Percentiles rank a stretch among this genome's conserved stretches.
Conservation (phyloP, 1,139 yeast genomes). For the Candida buenavistaensis region DNA sequence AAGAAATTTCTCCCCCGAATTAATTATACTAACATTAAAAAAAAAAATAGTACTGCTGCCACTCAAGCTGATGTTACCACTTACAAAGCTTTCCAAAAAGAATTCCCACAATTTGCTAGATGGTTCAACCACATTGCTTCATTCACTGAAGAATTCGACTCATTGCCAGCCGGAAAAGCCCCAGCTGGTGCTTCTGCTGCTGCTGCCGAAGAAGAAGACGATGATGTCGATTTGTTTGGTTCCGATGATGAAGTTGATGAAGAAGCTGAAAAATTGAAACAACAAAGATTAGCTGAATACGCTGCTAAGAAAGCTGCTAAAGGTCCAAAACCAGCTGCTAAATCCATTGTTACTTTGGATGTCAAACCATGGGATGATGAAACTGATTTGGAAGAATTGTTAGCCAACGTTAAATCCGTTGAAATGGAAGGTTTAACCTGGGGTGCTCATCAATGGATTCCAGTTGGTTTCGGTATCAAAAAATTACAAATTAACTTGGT, state of each 20-base stretch:
- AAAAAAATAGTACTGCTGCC: constrained; percentile 67
- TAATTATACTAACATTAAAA: constrained; percentile 13
- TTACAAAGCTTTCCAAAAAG: constrained; percentile 91
- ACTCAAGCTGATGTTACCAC: constrained; percentile 95
- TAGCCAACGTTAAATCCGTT: constrained; percentile 80
- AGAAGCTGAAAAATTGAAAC: constrained; percentile 95
- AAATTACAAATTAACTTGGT: constrained; percentile 98
- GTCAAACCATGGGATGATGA: constrained; percentile 99
- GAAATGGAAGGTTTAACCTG: constrained; percentile 91
- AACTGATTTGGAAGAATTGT: constrained; percentile 87
- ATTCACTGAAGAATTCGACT: constrained; percentile 77
- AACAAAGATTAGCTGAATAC: constrained; percentile 96
- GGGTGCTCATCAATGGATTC: constrained; percentile 97
- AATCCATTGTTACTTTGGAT: constrained; percentile 93
- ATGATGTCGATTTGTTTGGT: constrained; percentile 92
- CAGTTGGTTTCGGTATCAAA: constrained; percentile 99
- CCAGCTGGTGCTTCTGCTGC: constrained; percentile 51
- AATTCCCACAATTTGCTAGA: constrained; percentile 94
- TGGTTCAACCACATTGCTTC: constrained; percentile 99
- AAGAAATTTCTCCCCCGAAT: too few relatives aligned
- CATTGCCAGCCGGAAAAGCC: constrained; percentile 76
- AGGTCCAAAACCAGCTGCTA: constrained; percentile 98
- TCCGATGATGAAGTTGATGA: constrained; percentile 92
- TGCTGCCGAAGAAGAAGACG: constrained; percentile 79
- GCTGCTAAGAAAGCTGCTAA: constrained; percentile 96